Evolutionary conservation across 441 rosid species (phyloP).

Genomic region (Syzygium syzygioides): DNA sequence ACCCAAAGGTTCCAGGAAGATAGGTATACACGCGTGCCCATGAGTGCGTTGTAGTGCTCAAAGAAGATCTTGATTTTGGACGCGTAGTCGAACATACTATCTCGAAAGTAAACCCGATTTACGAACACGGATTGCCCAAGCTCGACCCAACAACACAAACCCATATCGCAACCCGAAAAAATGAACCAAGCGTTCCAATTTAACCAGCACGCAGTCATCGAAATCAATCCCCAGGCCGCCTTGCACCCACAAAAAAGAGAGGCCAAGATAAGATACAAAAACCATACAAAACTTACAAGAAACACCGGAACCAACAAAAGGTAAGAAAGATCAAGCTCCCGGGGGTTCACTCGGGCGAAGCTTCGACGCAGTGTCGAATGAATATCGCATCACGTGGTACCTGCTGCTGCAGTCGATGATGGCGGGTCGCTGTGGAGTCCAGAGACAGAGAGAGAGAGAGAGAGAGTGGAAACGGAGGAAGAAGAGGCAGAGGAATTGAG

Average conservation of each 20-base stretch:
- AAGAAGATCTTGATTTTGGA: not conserved
- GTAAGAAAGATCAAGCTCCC: not conserved
- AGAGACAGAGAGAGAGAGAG: not conserved
- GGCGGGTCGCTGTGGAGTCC: not conserved
- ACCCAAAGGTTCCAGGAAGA: not conserved
- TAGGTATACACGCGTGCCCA: not conserved
- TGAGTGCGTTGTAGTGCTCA: not conserved
- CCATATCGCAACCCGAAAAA: not conserved
- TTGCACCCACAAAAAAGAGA: not conserved
- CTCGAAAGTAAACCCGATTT: not conserved
- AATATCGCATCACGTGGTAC: too few species aligned
- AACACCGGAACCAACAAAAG: not conserved
- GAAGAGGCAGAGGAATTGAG: not conserved
- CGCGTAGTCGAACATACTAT: not conserved
- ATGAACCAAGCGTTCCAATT: not conserved
- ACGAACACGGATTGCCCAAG: not conserved
- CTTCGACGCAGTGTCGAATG: not conserved
- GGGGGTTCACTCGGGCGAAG: not conserved
- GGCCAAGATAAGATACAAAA: not conserved
- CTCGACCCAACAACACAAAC: not conserved
- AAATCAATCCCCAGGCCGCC: not conserved
- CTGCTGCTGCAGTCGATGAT: not conserved
- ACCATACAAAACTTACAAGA: not conserved
- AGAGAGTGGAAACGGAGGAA: not conserved
- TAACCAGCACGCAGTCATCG: not conserved